phyloP scores from a whole-genome alignment of 2,329 filamentous ascomycete species.

The Aureobasidium subglaciale region DNA sequence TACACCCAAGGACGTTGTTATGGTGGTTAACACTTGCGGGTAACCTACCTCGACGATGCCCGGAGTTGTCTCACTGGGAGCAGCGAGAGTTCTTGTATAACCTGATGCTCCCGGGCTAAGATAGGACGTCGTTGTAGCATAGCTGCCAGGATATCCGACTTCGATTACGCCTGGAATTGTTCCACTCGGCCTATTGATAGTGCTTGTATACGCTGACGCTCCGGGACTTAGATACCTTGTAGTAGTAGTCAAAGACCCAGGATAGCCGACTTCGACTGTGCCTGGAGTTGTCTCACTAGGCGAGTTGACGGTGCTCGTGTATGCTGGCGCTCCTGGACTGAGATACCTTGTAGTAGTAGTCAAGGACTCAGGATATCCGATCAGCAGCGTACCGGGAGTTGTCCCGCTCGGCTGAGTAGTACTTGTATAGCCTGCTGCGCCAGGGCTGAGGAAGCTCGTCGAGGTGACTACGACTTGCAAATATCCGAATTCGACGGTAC shows the following conservation, averaged over 20 bases:
- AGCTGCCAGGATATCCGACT: neutral
- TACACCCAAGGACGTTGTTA: neutral
- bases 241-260: neutral
- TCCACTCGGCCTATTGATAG: neutral
- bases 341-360: neutral
- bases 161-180: neutral
- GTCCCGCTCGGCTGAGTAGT: neutral
- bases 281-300: neutral
- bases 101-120: neutral
- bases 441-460: neutral
- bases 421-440: neutral
- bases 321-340: neutral
- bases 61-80: neutral
- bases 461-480: neutral
- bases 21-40: neutral
- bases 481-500: neutral
- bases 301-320: neutral
- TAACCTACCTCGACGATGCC: neutral
- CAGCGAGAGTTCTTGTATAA: neutral
- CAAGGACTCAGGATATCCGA: neutral
- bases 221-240: neutral
- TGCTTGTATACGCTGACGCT: slow-evolving; percentile 1
- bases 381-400: neutral
- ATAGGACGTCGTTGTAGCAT: neutral
- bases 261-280: neutral